Percentiles rank a stretch among this genome's conserved stretches.
phyloP scores from a whole-genome alignment of 192 early-diverging fungal species.

The Radiomyces spectabilis region DNA sequence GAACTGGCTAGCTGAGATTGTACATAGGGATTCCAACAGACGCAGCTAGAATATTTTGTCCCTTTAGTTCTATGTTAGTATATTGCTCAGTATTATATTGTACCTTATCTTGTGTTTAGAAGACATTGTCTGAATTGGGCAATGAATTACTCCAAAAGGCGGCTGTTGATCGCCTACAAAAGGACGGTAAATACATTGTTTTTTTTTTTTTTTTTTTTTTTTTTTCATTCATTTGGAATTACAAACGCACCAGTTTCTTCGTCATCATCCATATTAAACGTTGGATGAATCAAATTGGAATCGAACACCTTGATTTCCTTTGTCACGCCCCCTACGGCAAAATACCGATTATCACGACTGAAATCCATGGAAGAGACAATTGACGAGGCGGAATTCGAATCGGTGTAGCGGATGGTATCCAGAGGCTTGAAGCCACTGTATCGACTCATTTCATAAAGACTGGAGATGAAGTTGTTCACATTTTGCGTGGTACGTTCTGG shows the following conservation, averaged over 20 bases:
- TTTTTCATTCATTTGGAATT: too few species aligned
- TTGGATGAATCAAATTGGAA: conserved; percentile 46
- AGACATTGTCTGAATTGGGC: conserved; percentile 72
- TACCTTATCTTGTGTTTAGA: conserved; percentile 85
- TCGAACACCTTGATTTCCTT: conserved; percentile 93
- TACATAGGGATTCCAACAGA: conserved; percentile 86
- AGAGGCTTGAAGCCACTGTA: conserved; percentile 66
- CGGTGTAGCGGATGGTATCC: conserved; percentile 75
- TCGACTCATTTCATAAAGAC: conserved; percentile 61
- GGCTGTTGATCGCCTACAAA: conserved; percentile 11
- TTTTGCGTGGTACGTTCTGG: too few species aligned
- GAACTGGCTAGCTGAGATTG: conserved; percentile 81
- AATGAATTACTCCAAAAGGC: conserved; percentile 43
- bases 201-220: conserved; percentile 2
- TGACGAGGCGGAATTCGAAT: conserved; percentile 57
- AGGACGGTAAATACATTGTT: background rate
- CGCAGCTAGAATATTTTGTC: conserved; percentile 50
- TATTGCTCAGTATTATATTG: background rate
- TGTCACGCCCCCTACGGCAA: conserved; percentile 90
- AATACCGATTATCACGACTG: conserved; percentile 87
- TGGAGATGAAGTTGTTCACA: too few species aligned
- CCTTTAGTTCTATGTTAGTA: background rate
- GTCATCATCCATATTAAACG: conserved; percentile 15
- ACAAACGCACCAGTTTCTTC: background rate
- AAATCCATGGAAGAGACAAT: conserved; percentile 95